These are phyloP conservation scores for Fusarium sp. DNA, from an alignment of 2,329 filamentous ascomycete species.

Conservation along the genomic window DNA sequence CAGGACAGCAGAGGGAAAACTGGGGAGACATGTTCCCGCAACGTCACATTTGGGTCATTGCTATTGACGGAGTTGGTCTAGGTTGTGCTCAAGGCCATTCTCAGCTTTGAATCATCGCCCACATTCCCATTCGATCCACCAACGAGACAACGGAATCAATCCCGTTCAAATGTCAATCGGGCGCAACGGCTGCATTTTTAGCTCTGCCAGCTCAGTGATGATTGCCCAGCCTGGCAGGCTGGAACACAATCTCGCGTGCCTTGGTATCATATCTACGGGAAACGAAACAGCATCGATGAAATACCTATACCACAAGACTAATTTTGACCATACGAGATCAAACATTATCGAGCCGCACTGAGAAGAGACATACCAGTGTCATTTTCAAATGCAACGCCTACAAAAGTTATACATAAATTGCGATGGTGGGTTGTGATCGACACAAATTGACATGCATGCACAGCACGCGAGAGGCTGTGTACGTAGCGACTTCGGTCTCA, in stretches of 20 bases:
- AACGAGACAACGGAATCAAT: constrained; percentile 10
- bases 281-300: background rate
- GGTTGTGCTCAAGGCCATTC: constrained; percentile 21
- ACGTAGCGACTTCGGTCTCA: constrained; percentile 42
- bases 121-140: constrained; percentile 18
- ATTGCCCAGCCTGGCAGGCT: background rate
- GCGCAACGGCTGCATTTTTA: constrained; percentile 20
- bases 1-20: constrained; percentile 30
- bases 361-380: background rate
- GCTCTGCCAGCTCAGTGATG: constrained; percentile 1
- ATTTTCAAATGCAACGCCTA: background rate
- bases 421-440: constrained; percentile 25
- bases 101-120: constrained; percentile 26
- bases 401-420: background rate
- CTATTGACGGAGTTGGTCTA: constrained; percentile 25
- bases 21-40: constrained; percentile 21
- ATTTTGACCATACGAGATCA: no score
- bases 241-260: background rate
- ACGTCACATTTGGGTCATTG: constrained; percentile 40
- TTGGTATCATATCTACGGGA: background rate
- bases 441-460: constrained; percentile 30
- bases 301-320: background rate
- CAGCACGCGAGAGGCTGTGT: constrained; percentile 38
- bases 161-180: constrained; percentile 21
- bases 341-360: background rate